phyloP scores from a whole-genome alignment of 768 basidiomycete species.

The Mrakia gelida region DNA sequence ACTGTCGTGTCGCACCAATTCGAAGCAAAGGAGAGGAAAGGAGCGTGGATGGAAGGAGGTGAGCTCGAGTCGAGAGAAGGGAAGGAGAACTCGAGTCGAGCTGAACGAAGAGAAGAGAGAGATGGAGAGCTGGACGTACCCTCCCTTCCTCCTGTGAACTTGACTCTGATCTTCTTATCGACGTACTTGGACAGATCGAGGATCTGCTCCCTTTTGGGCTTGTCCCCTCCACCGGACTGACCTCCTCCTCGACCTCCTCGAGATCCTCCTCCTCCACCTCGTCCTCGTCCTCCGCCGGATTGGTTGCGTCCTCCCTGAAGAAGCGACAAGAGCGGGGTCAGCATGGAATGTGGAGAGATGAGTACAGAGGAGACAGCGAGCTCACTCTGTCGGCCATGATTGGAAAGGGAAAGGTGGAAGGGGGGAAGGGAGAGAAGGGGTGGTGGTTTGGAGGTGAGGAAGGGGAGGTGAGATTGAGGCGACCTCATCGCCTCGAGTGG shows the following conservation, averaged over 20 bases:
- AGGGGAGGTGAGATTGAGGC: too few relatives aligned
- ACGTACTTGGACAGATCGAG: slow-evolving; percentile 92
- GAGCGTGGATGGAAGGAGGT: neutral
- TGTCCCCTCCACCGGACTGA: slow-evolving; percentile 53
- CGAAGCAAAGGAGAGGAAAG: neutral
- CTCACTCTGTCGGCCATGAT: slow-evolving; percentile 6
- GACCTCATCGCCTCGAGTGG: too few relatives aligned
- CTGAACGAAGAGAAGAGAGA: neutral
- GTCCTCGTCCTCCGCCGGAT: slow-evolving; percentile 42
- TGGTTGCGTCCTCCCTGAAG: slow-evolving; percentile 1
- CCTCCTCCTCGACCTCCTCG: slow-evolving; percentile 51
- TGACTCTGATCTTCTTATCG: slow-evolving; percentile 85
- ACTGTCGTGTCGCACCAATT: slow-evolving; percentile 51
- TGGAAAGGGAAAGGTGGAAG: neutral
- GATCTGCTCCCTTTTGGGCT: slow-evolving; percentile 88
- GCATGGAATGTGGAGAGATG: neutral
- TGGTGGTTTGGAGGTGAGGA: neutral
- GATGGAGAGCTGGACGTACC: slow-evolving; percentile 52
- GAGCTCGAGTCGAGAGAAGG: neutral
- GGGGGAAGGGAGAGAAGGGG: neutral
- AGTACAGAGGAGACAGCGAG: neutral
- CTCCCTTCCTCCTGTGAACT: slow-evolving; percentile 97
- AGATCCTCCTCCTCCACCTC: slow-evolving; percentile 39
- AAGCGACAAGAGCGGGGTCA: neutral
- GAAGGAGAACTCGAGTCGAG: neutral